Evolutionary conservation across 805 yeast genomes (phyloP), one percentile per base, ranked within the genome.

Genomic region (Saccharomyces eubayanus): DNA sequence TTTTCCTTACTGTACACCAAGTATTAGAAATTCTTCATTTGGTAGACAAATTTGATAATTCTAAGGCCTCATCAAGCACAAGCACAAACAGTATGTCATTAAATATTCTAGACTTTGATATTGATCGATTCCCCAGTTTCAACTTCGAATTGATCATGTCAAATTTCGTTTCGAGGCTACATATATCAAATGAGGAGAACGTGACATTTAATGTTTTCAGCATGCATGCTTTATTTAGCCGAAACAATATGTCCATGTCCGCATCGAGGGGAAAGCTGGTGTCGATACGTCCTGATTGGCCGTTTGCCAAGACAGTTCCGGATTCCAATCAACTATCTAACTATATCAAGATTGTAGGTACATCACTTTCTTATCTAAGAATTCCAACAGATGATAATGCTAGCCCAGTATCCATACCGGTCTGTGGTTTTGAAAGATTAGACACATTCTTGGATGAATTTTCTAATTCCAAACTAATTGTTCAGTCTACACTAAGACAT

Each of bases 401-500:
- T 3, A 28, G 54, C 6, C 55, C 61, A 1, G 28, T 55, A 6
- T 49, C 61, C 2, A 51, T 61, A 6, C 70, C 70, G 3, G 61
- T 68, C 10, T 59, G 61, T 46, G 64, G 61, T 1, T 65, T 66
- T 52, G 69, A 62, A 51, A 64, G 69, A 56, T 52, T 59, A 31
- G 72, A 66, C 41, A 57, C 60, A 10, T 63, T 63, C 36, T 48
- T 65, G 2, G 59, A 59, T 50, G 60, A 62, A 31, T 46, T 56
- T 6, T 52, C 54, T 2, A 56, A 51, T 11, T 53, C 52, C 3
- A 55, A 53, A 24, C 30, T 64, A 14, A 51, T 49, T 27, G 29
- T 62, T n/a, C 59, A 60, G 12, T 55, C 60, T n/a, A 65, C 72
- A 3, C 47, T 66, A 31, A 58, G 72, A 56, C 63, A 65, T 51